These are phyloP conservation scores for Cryptosporidium baileyi DNA, from an alignment of 169 alveolate species.

Conservation along the genomic window DNA sequence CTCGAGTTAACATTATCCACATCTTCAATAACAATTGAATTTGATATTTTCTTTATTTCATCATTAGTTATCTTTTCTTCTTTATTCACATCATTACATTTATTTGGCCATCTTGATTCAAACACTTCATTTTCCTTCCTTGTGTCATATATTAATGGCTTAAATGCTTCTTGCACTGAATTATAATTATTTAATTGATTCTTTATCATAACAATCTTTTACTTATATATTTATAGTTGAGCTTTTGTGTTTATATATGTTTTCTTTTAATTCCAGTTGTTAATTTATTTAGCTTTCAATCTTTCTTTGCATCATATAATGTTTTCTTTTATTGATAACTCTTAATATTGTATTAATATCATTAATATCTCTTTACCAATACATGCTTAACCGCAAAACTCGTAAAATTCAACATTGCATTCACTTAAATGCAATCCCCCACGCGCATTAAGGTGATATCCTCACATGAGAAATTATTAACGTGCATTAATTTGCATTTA, in stretches of 20 bases:
- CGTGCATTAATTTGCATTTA: constrained; percentile 24
- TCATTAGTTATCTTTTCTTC: not conserved
- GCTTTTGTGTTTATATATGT: not conserved
- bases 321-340: not conserved
- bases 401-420: constrained; percentile 68
- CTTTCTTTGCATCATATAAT: not conserved
- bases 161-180: constrained; percentile 9
- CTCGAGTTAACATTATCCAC: not conserved
- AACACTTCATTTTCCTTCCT: not conserved
- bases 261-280: not conserved
- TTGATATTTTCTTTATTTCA: not conserved
- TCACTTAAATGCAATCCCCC: constrained; percentile 68
- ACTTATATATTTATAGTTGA: not conserved
- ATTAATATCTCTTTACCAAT: constrained; percentile 13
- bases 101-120: constrained; percentile 2
- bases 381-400: constrained; percentile 72
- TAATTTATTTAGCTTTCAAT: not conserved
- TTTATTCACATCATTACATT: not conserved
- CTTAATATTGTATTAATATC: not conserved
- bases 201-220: constrained; percentile 29
- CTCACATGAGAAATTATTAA: not conserved
- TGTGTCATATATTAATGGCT: constrained; percentile 26
- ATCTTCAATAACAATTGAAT: constrained; percentile 4
- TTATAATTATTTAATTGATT: not conserved
- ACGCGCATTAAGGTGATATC: constrained; percentile 36